Conservation (phyloP, 164 flowering plant species). For the Vitis rotundifolia region DNA sequence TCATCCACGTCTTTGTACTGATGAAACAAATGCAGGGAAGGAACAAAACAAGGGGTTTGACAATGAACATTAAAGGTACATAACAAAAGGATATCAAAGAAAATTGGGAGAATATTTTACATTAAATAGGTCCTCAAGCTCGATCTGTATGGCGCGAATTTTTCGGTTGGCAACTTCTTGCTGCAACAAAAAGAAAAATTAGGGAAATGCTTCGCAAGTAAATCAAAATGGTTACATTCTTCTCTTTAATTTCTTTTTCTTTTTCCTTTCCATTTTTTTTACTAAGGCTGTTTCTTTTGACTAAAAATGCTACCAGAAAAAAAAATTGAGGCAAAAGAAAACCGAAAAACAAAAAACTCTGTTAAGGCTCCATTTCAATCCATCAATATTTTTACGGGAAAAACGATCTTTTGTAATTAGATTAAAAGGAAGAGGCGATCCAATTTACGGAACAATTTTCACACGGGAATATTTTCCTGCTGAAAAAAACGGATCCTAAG, state of each 20-base stretch:
- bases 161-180: conserved; percentile 91
- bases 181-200: conserved; percentile 37
- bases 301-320: too few species aligned
- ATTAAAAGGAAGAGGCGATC: too few species aligned
- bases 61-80: not conserved
- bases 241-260: not conserved
- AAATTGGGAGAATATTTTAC: conserved; percentile 31
- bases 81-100: not conserved
- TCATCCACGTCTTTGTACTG: conserved; percentile 91
- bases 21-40: not conserved
- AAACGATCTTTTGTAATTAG: too few species aligned
- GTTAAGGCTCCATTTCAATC: too few species aligned
- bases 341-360: too few species aligned
- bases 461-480: too few species aligned
- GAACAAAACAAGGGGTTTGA: not conserved
- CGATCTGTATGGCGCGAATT: conserved; percentile 64
- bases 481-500: too few species aligned
- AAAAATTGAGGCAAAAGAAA: too few species aligned
- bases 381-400: too few species aligned
- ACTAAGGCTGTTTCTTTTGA: too few species aligned
- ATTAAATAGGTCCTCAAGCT: conserved; percentile 73
- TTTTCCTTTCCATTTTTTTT: not conserved
- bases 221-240: not conserved
- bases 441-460: too few species aligned
- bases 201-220: not conserved